Evolutionary conservation across 257 asterid species (phyloP), one percentile per base, ranked within the genome.

Genomic region (Leptodermis oblonga): DNA sequence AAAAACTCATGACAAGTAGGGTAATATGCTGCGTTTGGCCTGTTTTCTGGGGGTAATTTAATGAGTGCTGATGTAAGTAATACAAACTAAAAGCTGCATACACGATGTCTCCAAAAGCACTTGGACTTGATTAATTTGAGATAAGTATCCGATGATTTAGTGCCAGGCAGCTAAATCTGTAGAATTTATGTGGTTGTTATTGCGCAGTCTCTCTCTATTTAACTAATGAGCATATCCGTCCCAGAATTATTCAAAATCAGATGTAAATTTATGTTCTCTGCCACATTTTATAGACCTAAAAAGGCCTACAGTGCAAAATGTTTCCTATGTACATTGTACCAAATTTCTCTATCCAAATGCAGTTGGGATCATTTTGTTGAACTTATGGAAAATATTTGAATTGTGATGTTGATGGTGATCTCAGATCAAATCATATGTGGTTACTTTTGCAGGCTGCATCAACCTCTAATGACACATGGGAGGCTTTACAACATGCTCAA

Each of bases 401-500:
- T 1, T 43, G 43, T 53, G 20, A 58, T 26, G 36, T 59, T 39
- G 26, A 62, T 43, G 43, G 45, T n/a, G 52, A 70, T 20, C 30
- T 31, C 12, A 4, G 9, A 28, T 46, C 13, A 36, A 17, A 31
- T 56, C 36, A 41, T 23, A 7, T 5, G 5, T 67, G 39, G 18
- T 4, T 28, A 62, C 20, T 48, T 70, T 74, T 67, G 46, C 74
- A 78, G 82, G 82, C 15, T 37, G 65, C 74, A 42, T 58, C 77
- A 43, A 69, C 84, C 58, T 71, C 87, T 68, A 83, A 78, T 78
- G 88, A 78, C 73, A 79, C 90, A 59, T 79, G 83, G 69, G 74
- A 70, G 70, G 97, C 92, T 42, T 73, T 94, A 73, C 80, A 83
- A 26, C 80, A 25, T 79, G 99, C 99, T 45, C 89, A 85, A 74